Conservation (phyloP, 768 basidiomycete species). For the Piloderma croceum region DNA sequence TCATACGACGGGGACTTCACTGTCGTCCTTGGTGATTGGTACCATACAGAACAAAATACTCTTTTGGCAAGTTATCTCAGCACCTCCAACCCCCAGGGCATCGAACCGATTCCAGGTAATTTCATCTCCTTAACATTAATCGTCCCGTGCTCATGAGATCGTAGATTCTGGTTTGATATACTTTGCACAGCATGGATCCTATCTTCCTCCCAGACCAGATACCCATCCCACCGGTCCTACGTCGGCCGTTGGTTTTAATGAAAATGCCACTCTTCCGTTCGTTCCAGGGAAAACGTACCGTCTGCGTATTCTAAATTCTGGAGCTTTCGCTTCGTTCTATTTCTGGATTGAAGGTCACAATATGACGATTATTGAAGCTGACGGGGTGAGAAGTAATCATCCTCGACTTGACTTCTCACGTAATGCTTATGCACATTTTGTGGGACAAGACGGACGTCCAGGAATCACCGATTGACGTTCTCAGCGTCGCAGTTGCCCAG, state of each 20-base stretch:
- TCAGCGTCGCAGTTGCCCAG: constrained; percentile 81
- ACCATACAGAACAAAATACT: constrained; percentile 66
- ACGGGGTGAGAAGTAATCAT: constrained; percentile 52
- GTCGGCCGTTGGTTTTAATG: constrained; percentile 72
- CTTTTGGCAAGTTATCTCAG: constrained; percentile 65
- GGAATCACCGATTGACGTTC: constrained; percentile 62
- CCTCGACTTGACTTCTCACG: too few species aligned
- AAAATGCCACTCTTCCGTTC: constrained; percentile 82
- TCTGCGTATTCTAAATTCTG: constrained; percentile 80
- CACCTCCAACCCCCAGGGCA: constrained; percentile 72
- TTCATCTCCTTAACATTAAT: background rate
- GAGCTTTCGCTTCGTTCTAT: constrained; percentile 68
- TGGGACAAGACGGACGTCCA: constrained; percentile 63
- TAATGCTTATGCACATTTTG: too few species aligned
- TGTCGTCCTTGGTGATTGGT: constrained; percentile 87
- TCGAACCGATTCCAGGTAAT: constrained; percentile 80
- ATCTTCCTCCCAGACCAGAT: constrained; percentile 55
- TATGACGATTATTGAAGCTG: constrained; percentile 80
- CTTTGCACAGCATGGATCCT: constrained; percentile 68
- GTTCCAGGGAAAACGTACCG: constrained; percentile 81
- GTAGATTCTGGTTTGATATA: constrained; percentile 82
- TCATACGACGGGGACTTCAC: constrained; percentile 89
- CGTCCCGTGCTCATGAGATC: too few species aligned
- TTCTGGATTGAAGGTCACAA: constrained; percentile 89
- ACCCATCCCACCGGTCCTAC: constrained; percentile 47